Evolutionary conservation across 2,329 filamentous ascomycete species (phyloP), one percentile per base, ranked within the genome.

Genomic region (Fusarium concolor): DNA sequence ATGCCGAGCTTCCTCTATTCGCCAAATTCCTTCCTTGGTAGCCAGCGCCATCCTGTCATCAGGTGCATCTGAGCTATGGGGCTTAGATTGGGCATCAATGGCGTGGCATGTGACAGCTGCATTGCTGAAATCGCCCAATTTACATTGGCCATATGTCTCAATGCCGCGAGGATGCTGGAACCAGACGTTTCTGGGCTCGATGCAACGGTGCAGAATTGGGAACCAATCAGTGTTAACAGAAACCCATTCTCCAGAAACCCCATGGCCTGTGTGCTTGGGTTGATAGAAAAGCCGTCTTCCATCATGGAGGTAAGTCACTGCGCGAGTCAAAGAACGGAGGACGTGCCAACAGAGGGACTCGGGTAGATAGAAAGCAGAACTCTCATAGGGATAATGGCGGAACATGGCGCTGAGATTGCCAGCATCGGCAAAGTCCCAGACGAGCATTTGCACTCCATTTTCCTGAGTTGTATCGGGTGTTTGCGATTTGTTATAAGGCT

Each of bases 271-370:
- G 3, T 50, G 22, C 11, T 59, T 29, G 4, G 59, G 29, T 37
- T 53, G 46, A 37, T 74, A 60, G 28, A 70, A 64, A 14, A 77
- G 67, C 6, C 74, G 73, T 52, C 76, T 74, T 17, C 86, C 86
- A 43, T 85, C 80, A 71, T 88, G 86, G 20, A 88, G 75, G 79
- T 83, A 87, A 29, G 82, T 74, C 38, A 87, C 77, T 4, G 84
- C 85, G n/a, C 79, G 78, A 15, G 83, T 74, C 45, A 87, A 73
- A 10, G 81, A 83, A 12, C 78, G 72, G 14, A 84, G 77, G 10
- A 88, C 85, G 68, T 88, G 85, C 86, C 86, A 88, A 65, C 85
- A 85, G 14, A 88, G 76, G 4, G 79, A 78, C 67, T 88, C 86
- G 0, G 85, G 85, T 14, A 86, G 71, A 64, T 83, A 84, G 14